Conservation (phyloP, 2,329 filamentous ascomycete genomes). For the Rutstroemia sp. region DNA sequence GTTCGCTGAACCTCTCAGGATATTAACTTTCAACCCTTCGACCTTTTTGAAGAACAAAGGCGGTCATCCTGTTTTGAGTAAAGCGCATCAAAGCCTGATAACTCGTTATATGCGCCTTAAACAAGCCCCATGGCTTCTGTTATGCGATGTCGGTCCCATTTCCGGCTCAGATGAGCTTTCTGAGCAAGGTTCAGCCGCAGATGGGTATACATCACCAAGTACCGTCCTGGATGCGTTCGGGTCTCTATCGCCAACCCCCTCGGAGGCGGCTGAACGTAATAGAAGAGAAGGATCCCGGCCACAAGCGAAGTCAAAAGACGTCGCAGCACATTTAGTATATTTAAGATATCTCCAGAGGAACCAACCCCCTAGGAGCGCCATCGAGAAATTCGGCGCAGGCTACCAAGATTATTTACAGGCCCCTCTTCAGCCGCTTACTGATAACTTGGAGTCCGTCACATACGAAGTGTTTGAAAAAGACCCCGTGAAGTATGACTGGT, state of each 20-base stretch:
- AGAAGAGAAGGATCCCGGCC: slow-evolving; percentile 30
- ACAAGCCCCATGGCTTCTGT: slow-evolving; percentile 52
- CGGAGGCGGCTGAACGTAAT: slow-evolving; percentile 58
- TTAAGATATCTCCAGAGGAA: slow-evolving; percentile 76
- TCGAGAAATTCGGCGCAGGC: slow-evolving; percentile 64
- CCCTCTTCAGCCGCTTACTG: slow-evolving; percentile 85
- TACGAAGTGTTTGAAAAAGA: slow-evolving; percentile 99
- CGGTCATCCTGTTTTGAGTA: slow-evolving; percentile 55
- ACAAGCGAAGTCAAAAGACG: slow-evolving; percentile 43
- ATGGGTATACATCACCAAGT: slow-evolving; percentile 33
- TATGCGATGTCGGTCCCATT: slow-evolving; percentile 54
- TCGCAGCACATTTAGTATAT: slow-evolving; percentile 67
- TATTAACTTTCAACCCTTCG: slow-evolving; percentile 46
- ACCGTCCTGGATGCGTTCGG: slow-evolving; percentile 33
- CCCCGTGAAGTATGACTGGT: slow-evolving; percentile 95
- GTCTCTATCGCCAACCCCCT: slow-evolving; percentile 48
- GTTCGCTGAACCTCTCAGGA: slow-evolving; percentile 62
- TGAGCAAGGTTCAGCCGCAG: slow-evolving; percentile 21
- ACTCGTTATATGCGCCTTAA: slow-evolving; percentile 58
- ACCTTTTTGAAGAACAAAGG: slow-evolving; percentile 54
- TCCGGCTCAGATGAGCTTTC: slow-evolving; percentile 29
- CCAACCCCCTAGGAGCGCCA: slow-evolving; percentile 57
- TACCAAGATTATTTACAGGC: slow-evolving; percentile 96
- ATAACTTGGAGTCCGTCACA: slow-evolving; percentile 94
- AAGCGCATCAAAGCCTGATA: slow-evolving; percentile 53